phyloP scores from a whole-genome alignment of 1,284 basidiomycete genomes.

The Sporisorium sorghi region DNA sequence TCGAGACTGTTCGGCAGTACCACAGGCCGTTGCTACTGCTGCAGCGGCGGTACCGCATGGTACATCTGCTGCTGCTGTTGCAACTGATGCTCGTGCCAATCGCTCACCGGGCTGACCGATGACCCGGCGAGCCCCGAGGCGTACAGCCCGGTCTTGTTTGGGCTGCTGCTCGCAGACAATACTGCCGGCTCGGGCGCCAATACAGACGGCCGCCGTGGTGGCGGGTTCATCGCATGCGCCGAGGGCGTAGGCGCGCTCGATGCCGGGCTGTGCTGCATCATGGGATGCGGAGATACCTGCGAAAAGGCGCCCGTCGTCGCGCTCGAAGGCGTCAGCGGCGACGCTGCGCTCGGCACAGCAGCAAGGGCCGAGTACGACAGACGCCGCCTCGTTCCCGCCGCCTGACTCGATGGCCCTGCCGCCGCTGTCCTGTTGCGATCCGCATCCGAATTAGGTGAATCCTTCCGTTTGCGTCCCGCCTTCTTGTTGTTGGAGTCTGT shows the following conservation, averaged over 20 bases:
- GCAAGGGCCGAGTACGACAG: background rate
- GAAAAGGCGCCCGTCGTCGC: slow-evolving; percentile 8
- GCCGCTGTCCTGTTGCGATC: background rate
- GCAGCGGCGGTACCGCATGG: background rate
- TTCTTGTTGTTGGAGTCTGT: background rate
- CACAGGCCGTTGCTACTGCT: slow-evolving; percentile 12
- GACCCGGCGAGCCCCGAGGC: slow-evolving; percentile 7
- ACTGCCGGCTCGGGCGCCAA: background rate
- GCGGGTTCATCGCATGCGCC: background rate
- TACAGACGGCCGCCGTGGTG: slow-evolving; percentile 10
- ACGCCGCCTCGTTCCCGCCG: slow-evolving; percentile 4
- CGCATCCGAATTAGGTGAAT: slow-evolving; percentile 3
- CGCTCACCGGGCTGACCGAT: slow-evolving; percentile 12
- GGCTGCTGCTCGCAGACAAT: background rate
- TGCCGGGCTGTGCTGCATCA: slow-evolving; percentile 20
- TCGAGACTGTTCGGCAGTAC: slow-evolving; percentile 9
- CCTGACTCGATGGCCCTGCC: background rate
- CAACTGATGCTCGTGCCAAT: background rate
- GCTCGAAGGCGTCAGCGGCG: slow-evolving; percentile 5
- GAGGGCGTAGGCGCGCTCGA: slow-evolving; percentile 16
- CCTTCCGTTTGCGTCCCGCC: slow-evolving; percentile 18
- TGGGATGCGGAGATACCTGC: slow-evolving; percentile 13
- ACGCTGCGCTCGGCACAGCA: background rate
- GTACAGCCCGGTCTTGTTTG: background rate
- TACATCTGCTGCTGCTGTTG: background rate